Percentiles rank a stretch among this genome's conserved stretches.
Evolutionary conservation across 2,329 filamentous ascomycete species (phyloP).

Genomic region (Xylaria sp.): DNA sequence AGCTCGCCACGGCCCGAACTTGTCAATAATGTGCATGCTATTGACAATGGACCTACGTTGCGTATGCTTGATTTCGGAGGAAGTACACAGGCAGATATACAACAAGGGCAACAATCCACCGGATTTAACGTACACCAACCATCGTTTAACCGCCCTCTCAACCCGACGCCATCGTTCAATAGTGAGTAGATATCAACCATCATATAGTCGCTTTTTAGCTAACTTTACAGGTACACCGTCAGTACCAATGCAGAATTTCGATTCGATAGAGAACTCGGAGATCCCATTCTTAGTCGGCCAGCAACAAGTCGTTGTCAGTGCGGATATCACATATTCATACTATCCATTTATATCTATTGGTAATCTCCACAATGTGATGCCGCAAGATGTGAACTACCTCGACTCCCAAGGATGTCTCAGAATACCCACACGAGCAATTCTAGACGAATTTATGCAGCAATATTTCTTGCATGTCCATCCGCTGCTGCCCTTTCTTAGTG

Average conservation of each 20-base stretch:
- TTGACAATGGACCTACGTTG: conserved; percentile 23
- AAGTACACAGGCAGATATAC: conserved; percentile 17
- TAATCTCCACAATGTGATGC: conserved; percentile 47
- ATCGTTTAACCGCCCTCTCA: conserved; percentile 26
- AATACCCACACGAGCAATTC: conserved; percentile 48
- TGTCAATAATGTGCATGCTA: conserved; percentile 17
- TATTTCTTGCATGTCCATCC: conserved; percentile 56
- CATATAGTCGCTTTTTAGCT: not conserved
- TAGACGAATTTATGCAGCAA: conserved; percentile 56
- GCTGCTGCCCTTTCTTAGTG: conserved; percentile 50
- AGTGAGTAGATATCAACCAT: conserved; percentile 23
- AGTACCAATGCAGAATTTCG: conserved; percentile 32
- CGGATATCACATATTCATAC: conserved; percentile 50
- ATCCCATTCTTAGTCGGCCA: conserved; percentile 39
- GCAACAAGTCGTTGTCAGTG: conserved; percentile 36
- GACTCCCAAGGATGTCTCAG: conserved; percentile 53
- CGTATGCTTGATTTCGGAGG: conserved; percentile 17
- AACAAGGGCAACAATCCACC: conserved; percentile 22
- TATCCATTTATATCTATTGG: conserved; percentile 50
- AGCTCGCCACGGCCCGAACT: conserved; percentile 28
- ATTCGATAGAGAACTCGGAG: conserved; percentile 29
- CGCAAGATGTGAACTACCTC: conserved; percentile 55
- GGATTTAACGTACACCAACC: conserved; percentile 23
- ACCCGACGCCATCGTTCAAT: conserved; percentile 24
- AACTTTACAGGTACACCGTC: conserved; percentile 11